Evolutionary conservation across 2,329 filamentous ascomycete genomes (phyloP).

Genomic region (Dryadomyces sulphureus): DNA sequence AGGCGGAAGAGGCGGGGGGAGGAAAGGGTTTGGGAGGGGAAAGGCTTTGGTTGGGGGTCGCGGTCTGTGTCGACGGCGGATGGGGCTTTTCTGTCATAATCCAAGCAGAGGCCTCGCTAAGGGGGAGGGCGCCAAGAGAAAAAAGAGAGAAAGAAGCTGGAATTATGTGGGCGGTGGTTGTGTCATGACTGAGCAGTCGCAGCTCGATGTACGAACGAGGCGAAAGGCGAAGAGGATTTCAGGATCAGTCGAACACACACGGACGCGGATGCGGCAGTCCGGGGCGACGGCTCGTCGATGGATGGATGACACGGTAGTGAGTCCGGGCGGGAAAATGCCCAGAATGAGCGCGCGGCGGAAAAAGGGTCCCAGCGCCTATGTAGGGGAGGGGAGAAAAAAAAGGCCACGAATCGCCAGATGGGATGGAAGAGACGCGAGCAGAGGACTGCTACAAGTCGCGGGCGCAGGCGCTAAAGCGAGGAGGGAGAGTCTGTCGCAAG

Average conservation of each 20-base stretch:
- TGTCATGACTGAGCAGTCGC: slow-evolving; percentile 3
- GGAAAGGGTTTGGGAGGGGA: slow-evolving; percentile 21
- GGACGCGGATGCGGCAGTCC: not conserved
- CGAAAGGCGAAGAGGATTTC: not conserved
- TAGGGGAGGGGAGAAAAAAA: too few relatives aligned
- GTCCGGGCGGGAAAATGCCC: too few relatives aligned
- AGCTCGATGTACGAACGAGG: not conserved
- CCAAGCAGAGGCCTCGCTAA: slow-evolving; percentile 30
- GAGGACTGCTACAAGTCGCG: too few relatives aligned
- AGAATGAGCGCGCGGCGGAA: too few relatives aligned
- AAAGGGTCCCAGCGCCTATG: too few relatives aligned
- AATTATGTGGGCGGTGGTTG: slow-evolving; percentile 1
- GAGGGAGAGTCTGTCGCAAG: not conserved
- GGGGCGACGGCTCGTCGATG: not conserved
- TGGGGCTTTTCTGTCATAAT: slow-evolving; percentile 49
- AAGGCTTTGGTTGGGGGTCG: slow-evolving; percentile 36
- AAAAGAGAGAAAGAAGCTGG: not conserved
- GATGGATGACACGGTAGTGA: too few relatives aligned
- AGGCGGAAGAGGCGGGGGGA: not conserved
- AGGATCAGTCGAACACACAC: not conserved
- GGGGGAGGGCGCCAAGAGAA: slow-evolving; percentile 15
- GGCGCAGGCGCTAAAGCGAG: too few relatives aligned
- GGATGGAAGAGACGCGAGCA: too few relatives aligned
- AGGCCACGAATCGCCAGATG: too few relatives aligned
- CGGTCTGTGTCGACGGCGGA: slow-evolving; percentile 38